Evolutionary conservation across 305 asterid genomes (phyloP).

Genomic region (Fraxinus paxiana): DNA sequence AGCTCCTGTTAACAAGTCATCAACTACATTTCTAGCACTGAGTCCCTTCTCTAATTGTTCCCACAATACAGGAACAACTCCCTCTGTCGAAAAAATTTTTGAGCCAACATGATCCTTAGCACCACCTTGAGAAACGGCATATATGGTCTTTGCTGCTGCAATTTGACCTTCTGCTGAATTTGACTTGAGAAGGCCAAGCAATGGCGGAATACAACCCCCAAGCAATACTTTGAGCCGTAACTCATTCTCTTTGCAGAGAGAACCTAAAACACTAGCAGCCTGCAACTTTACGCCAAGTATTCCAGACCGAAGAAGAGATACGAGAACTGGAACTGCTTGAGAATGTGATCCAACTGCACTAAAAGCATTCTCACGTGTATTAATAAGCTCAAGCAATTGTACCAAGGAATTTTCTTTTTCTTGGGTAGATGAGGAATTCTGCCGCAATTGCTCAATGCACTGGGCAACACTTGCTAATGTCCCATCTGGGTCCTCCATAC

Average conservation of each 20-base stretch:
- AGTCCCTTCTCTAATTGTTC: conserved; percentile 84
- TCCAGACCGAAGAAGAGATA: conserved; percentile 85
- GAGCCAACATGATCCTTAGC: conserved; percentile 96
- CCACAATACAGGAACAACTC: conserved; percentile 96
- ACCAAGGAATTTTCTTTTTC: conserved; percentile 78
- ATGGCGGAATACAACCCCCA: conserved; percentile 98
- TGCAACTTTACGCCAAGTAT: conserved; percentile 84
- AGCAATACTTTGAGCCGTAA: conserved; percentile 88
- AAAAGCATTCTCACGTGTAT: conserved; percentile 80
- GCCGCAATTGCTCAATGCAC: conserved; percentile 92
- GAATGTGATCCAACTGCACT: conserved; percentile 99
- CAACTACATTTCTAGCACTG: conserved; percentile 79
- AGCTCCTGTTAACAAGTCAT: conserved; percentile 85
- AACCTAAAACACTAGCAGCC: conserved; percentile 88
- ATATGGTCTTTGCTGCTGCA: conserved; percentile 93
- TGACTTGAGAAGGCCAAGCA: conserved; percentile 96
- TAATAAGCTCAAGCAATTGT: conserved; percentile 80
- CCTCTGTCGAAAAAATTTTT: conserved; percentile 95
- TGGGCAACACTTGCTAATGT: conserved; percentile 98
- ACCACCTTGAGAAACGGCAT: conserved; percentile 97
- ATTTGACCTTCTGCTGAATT: conserved; percentile 86
- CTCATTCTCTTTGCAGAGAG: conserved; percentile 95
- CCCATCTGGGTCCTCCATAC: conserved; percentile 99
- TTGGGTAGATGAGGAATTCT: conserved; percentile 75
- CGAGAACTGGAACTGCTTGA: conserved; percentile 98